Evolutionary conservation across 179 eudicot genomes (phyloP), one percentile per base, ranked within the genome.

Genomic region (Sideroxylon spinosum): DNA sequence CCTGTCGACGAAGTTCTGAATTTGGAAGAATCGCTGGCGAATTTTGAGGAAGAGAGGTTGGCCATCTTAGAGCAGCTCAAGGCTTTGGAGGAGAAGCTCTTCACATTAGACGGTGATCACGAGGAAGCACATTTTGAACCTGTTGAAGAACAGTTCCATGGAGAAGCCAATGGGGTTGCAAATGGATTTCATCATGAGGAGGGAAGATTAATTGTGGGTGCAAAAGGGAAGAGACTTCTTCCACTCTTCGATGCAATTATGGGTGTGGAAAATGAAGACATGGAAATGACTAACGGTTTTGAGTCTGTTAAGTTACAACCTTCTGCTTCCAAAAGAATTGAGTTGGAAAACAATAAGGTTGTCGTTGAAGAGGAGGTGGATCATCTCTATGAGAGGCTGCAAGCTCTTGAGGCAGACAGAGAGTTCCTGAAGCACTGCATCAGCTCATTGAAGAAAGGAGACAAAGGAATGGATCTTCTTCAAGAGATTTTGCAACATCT

Each of bases 181-280:
- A 37, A 37, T 37, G 44, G 44, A 37, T 37, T 37, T 37, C 44
- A 37, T 37, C 44, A 37, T 37, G 44, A 37, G 59, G 83, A 78
- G 9, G 76, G 84, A 71, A 81, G 79, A 84, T 3, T 37, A 37
- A 63, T 84, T 23, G 80, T 82, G 59, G 90, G 86, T 61, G 83
- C 87, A 59, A 85, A 87, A 68, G 93, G 86, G 14, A 95, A 87
- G 88, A 86, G 85, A 32, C 91, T 89, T 78, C 92, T 93, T 76
- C 98, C 95, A 61, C 85, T 92, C 59, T 92, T 90, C 37, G 91
- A 92, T 77, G 92, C 89, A 29, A 82, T 23, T 29, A 67, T 37
- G 44, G 44, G 17, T 55, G 82, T 81, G 68, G 92, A 89, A 53
- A 83, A 78, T 71, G 89, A 76, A 55, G 82, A 76, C 11, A 8